Percentiles rank a stretch among this genome's conserved stretches.
Conservation (phyloP, 1,284 basidiomycete species). For the Peniophora sp. region DNA sequence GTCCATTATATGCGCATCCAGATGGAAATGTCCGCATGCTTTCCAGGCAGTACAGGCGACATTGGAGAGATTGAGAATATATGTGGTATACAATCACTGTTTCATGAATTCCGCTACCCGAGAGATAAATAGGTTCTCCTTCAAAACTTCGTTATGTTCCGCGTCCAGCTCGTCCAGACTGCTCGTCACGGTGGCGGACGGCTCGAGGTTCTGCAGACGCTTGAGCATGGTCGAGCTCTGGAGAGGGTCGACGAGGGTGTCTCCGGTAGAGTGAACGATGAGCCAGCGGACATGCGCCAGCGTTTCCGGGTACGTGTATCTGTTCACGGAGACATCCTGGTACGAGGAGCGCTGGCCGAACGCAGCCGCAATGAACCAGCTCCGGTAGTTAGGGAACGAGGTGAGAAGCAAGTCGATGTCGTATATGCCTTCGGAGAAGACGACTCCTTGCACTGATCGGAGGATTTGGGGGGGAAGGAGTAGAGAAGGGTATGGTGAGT, state of each 20-base stretch:
- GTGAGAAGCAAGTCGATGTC: slow-evolving; percentile 56
- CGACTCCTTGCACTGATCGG: slow-evolving; percentile 40
- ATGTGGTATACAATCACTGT: not conserved
- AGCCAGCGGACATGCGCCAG: slow-evolving; percentile 48
- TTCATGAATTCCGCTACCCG: slow-evolving; percentile 39
- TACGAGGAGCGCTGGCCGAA: slow-evolving; percentile 51
- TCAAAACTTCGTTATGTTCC: slow-evolving; percentile 53
- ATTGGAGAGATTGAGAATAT: too few species aligned
- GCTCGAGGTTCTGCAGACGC: slow-evolving; percentile 36
- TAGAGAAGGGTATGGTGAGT: slow-evolving; percentile 38
- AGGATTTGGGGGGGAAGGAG: slow-evolving; percentile 40
- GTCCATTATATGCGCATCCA: too few species aligned
- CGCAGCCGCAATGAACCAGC: slow-evolving; percentile 57
- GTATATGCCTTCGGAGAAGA: slow-evolving; percentile 70
- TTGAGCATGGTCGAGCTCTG: slow-evolving; percentile 55
- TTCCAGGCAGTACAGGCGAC: too few species aligned
- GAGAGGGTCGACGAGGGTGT: slow-evolving; percentile 52
- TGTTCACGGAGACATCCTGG: slow-evolving; percentile 37
- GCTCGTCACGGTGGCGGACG: slow-evolving; percentile 23
- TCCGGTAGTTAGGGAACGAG: slow-evolving; percentile 54
- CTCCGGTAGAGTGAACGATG: slow-evolving; percentile 65
- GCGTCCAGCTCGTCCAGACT: slow-evolving; percentile 38
- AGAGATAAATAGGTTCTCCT: slow-evolving; percentile 34
- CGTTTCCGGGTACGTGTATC: slow-evolving; percentile 26
- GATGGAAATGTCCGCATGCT: too few species aligned